Percentiles rank a stretch among this genome's conserved stretches.
Evolutionary conservation across 257 asterid species (phyloP).

Genomic region (Penstemon newberryi): DNA sequence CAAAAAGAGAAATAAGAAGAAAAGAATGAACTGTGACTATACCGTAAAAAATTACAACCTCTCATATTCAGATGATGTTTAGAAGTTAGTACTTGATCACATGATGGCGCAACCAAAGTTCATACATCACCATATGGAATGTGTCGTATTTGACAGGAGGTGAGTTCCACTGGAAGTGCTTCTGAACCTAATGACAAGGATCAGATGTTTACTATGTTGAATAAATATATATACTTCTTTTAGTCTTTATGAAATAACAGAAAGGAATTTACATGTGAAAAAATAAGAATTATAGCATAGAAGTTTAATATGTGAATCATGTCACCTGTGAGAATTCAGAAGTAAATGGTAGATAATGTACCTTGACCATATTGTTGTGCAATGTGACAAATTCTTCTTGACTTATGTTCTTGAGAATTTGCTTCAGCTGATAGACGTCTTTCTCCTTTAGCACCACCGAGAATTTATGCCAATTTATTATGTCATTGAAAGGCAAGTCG

Average conservation of each 20-base stretch:
- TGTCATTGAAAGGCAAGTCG: constrained; percentile 93
- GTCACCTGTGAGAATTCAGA: not conserved
- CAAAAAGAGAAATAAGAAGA: too few relatives aligned
- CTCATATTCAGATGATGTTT: constrained; percentile 7
- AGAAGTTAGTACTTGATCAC: constrained; percentile 71
- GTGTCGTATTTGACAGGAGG: constrained; percentile 75
- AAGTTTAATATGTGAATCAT: not conserved
- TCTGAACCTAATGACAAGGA: constrained; percentile 60
- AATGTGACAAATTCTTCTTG: constrained; percentile 69
- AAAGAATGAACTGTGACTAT: too few relatives aligned
- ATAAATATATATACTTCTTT: not conserved
- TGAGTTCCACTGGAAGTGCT: constrained; percentile 94
- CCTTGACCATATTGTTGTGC: constrained; percentile 94
- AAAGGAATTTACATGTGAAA: not conserved
- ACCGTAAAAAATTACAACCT: too few relatives aligned
- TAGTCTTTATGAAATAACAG: not conserved
- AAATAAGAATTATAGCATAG: not conserved
- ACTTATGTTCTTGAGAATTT: constrained; percentile 72
- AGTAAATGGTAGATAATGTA: constrained; percentile 29
- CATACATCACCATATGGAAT: constrained; percentile 97
- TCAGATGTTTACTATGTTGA: not conserved
- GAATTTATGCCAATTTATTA: constrained; percentile 79
- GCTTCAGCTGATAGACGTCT: constrained; percentile 89
- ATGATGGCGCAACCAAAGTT: constrained; percentile 91
- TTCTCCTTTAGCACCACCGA: constrained; percentile 78